Percentiles rank a stretch among this genome's conserved stretches.
Evolutionary conservation across 163 green algal genomes (phyloP).

Genomic region (Scenedesmus sp.): DNA sequence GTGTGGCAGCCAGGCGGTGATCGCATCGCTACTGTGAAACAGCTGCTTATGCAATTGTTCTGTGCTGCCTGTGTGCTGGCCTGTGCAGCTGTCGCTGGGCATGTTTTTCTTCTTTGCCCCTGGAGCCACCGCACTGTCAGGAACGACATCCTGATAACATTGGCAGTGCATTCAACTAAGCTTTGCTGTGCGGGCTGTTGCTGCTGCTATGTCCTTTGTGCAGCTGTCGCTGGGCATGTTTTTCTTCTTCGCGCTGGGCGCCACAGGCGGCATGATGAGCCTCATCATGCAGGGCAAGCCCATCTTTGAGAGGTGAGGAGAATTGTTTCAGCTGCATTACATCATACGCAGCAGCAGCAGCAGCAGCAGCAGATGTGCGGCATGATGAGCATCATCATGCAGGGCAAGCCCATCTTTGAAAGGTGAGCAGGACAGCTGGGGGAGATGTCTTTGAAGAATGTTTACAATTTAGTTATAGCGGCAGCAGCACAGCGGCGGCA

Average conservation of each 20-base stretch:
- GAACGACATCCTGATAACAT: too few species aligned
- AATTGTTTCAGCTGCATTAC: background rate
- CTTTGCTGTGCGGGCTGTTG: background rate
- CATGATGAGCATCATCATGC: constrained; percentile 69
- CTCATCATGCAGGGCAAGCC: constrained; percentile 82
- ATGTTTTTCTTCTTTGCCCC: constrained; percentile 83
- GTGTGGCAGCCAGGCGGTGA: too few species aligned
- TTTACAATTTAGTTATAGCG: too few species aligned
- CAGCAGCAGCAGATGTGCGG: background rate
- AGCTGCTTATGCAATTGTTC: too few species aligned
- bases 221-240: constrained; percentile 63
- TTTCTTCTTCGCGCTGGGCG: constrained; percentile 81
- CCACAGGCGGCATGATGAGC: constrained; percentile 75
- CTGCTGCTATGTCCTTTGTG: background rate
- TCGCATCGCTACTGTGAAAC: too few species aligned
- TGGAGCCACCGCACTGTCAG: constrained; percentile 54
- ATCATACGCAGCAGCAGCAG: background rate
- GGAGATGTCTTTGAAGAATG: too few species aligned
- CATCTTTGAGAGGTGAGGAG: constrained; percentile 71
- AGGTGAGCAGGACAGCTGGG: constrained; percentile 35
- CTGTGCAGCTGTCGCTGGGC: constrained; percentile 35
- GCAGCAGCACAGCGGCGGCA: constrained; percentile 58
- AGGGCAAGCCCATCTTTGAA: constrained; percentile 79
- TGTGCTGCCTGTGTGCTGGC: too few species aligned
- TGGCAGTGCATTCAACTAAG: background rate